Base-by-base conservation (phyloP, 345 rosid genomes). In the Geranium brycei region DNA sequence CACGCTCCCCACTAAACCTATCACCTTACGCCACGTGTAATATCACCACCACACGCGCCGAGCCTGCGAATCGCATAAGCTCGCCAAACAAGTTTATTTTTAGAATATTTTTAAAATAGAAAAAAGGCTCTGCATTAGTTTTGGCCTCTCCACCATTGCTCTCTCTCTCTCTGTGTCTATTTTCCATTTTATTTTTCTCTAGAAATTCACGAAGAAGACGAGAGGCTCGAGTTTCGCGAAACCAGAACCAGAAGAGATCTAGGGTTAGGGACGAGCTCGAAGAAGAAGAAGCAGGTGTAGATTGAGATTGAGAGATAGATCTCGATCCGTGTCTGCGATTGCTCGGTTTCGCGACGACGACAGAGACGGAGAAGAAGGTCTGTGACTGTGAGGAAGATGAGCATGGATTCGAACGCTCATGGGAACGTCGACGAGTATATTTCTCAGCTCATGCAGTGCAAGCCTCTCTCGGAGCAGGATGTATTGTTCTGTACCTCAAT, bases 381-480 rank as follows among this genome's bases (percentile, higher is more conserved):
- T 7, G 15, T 8, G 53, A 47, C 7, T 23, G 28, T 23, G 35
- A 59, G 47, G 66, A 68, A 58, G 7, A 68, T 68, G 72, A 63
- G 66, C 72, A 57, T 19, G 62, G 62, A 68, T 57, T 62, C 66
- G 60, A 15, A n/a, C 64, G 64, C 63, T 15, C 60, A 70, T 59
- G 68, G 64, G 60, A 65, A 65, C 68, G 11, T 80, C 17, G 84
- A 80, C 59, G 74, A 75, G 70, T 79, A 80, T 69, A 77, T 80
- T 69, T 47, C 62, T 17, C 81, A 73, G 76, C 79, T 80, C 40
- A 73, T 77, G 79, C 81, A 80, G 78, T 80, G 84, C 81, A 80
- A 71, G 70, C 81, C 79, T 51, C 58, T 80, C 30, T 75, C 81
- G 12, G 84, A 80, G 51, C 77, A 71, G 19, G 78, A 78, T 74